Conservation (phyloP, 257 asterid species). For the Ligustrum vulgare region DNA sequence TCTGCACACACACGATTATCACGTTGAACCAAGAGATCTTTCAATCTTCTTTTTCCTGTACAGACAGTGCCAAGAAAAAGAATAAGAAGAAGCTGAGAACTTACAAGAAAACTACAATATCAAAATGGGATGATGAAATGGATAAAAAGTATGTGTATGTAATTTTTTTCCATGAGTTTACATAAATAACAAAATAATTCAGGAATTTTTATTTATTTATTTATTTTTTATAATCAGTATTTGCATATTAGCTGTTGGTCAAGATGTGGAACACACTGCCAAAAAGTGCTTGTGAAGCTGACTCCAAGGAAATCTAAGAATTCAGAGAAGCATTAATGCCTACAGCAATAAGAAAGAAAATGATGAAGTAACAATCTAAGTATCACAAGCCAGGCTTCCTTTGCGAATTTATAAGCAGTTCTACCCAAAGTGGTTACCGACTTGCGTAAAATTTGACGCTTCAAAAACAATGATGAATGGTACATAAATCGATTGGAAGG, state of each 20-base stretch:
- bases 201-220: neutral
- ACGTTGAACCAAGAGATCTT: conserved; percentile 69
- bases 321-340: neutral
- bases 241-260: neutral
- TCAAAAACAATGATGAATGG: neutral
- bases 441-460: neutral
- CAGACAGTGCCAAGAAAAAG: conserved; percentile 8
- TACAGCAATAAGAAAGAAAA: neutral
- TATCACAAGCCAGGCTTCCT: no score
- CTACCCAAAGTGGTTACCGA: no score
- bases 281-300: neutral
- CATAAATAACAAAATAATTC: conserved; percentile 3
- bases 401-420: no score
- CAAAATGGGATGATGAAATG: conserved; percentile 14
- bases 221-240: neutral
- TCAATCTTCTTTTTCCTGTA: conserved; percentile 77
- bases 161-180: neutral
- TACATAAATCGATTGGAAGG: neutral
- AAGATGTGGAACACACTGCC: conserved; percentile 1
- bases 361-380: neutral
- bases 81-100: conserved; percentile 6
- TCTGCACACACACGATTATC: conserved; percentile 93
- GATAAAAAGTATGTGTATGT: neutral
- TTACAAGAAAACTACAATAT: conserved; percentile 5
- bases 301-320: neutral